Conservation (phyloP, 2,329 filamentous ascomycete genomes). For the Lachnellula occidentalis region DNA sequence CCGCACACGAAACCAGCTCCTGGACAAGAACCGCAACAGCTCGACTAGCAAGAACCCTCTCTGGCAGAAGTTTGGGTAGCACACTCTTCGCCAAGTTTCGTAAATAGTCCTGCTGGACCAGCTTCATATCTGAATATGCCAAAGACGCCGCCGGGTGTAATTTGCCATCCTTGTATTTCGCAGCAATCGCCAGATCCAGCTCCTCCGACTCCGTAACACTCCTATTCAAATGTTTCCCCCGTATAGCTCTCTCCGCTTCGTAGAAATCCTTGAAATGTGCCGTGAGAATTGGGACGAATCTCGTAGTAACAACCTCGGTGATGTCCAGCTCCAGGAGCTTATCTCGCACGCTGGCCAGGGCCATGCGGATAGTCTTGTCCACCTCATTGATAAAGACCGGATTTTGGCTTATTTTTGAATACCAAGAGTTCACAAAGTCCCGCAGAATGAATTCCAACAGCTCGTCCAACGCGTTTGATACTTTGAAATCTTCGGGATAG, state of each 20-base stretch:
- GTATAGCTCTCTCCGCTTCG: conserved; percentile 78
- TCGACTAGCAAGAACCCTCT: conserved; percentile 69
- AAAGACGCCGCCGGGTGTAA: conserved; percentile 82
- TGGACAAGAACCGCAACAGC: conserved; percentile 75
- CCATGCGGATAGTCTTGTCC: conserved; percentile 70
- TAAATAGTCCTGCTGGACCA: conserved; percentile 83
- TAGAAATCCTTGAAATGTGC: conserved; percentile 86
- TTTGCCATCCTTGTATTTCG: conserved; percentile 82
- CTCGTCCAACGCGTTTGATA: conserved; percentile 75
- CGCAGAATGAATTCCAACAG: conserved; percentile 70
- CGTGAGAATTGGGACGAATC: conserved; percentile 82
- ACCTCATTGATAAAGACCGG: conserved; percentile 80
- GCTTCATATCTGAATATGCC: conserved; percentile 76
- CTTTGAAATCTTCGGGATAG: conserved; percentile 67
- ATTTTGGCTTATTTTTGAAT: conserved; percentile 75
- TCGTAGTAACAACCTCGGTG: conserved; percentile 74
- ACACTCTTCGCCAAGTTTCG: conserved; percentile 68
- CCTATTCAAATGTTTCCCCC: conserved; percentile 81
- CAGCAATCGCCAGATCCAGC: conserved; percentile 90
- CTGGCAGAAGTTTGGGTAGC: conserved; percentile 69
- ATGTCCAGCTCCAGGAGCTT: conserved; percentile 72
- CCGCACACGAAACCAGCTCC: conserved; percentile 90
- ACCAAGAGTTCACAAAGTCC: conserved; percentile 88
- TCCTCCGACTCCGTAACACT: conserved; percentile 95
- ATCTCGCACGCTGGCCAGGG: conserved; percentile 65